Percentiles rank a stretch among this genome's conserved stretches.
Conservation (phyloP, 257 asterid species). For the Nyctanthes arbortristis region DNA sequence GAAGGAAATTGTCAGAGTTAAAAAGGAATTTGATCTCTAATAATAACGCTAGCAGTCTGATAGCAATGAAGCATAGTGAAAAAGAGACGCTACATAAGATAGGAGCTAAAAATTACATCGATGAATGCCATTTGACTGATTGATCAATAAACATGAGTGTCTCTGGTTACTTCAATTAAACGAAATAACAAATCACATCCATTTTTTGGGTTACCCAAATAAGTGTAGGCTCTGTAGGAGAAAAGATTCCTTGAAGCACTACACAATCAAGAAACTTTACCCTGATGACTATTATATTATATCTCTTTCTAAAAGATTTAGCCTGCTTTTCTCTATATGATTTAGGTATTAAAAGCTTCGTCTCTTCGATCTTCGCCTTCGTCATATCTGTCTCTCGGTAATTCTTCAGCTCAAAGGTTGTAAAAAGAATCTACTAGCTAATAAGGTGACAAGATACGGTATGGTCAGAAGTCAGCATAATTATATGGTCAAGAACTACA, state of each 20-base stretch:
- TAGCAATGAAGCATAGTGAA: not conserved
- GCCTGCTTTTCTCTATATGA: constrained; percentile 90
- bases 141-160: not conserved
- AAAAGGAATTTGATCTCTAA: not conserved
- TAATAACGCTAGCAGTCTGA: not conserved
- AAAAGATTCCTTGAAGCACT: constrained; percentile 85
- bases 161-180: not conserved
- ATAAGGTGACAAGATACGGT: constrained; percentile 12
- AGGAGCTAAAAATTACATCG: not conserved
- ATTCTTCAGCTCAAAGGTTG: constrained; percentile 67
- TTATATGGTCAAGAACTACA: not conserved
- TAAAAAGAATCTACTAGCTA: constrained; percentile 80
- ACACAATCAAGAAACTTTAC: constrained; percentile 92
- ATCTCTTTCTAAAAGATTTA: constrained; percentile 68
- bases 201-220: not conserved
- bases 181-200: not conserved
- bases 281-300: constrained; percentile 67
- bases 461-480: constrained; percentile 17
- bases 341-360: constrained; percentile 87
- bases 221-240: constrained; percentile 65
- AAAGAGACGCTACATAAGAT: not conserved
- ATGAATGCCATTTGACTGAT: not conserved
- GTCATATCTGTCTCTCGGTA: constrained; percentile 78
- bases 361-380: constrained; percentile 76
- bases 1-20: no score